Percentiles rank a stretch among this genome's conserved stretches.
These are phyloP conservation scores for rapeseed (Brassica napus) DNA, from an alignment of 345 rosid species.

Conservation along the genomic window Da-Ae NC_063449.1:10969501-10970000, in stretches of 20 bases:
- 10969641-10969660: not conserved
- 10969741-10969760: not conserved
- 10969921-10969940: not conserved
- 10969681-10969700: not conserved
- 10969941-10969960: slow-evolving; percentile 1
- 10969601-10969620: not conserved
- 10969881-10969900: not conserved
- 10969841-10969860: not conserved
- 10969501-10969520: not conserved
- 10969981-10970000: slow-evolving; percentile 3
- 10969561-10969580: not conserved
- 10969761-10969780: not conserved
- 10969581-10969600: not conserved
- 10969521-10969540: not conserved
- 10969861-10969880: not conserved
- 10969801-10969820: not conserved
- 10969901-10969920: not conserved
- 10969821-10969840: not conserved
- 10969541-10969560: not conserved
- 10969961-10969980: not conserved
- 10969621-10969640: not conserved
- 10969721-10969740: not conserved
- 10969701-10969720: not conserved
- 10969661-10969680: not conserved
- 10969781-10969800: not conserved